Evolutionary conservation across 2,329 filamentous ascomycete genomes (phyloP), one percentile per base, ranked within the genome.

Genomic region (Monosporascus sp.): DNA sequence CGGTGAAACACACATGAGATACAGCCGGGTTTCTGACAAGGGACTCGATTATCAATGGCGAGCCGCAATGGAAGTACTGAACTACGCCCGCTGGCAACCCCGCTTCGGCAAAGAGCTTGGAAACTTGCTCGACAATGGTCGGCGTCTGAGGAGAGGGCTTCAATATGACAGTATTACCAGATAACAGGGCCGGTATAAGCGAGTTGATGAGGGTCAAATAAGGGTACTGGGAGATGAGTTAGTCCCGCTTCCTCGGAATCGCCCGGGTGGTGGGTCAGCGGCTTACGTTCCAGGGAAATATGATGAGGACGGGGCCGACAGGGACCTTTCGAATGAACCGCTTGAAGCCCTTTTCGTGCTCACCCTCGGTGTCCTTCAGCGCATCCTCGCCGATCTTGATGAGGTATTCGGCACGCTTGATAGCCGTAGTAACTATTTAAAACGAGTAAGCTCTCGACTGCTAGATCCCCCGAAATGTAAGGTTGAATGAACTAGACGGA

Each of bases 71-170:
- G 74, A 97, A 91, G 71, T 89, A 92, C 73, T 97, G 93, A 52
- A 97, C 82, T 52, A 97, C 91, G 56, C 91, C 87, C 45, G 85
- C 70, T 22, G 91, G 91, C 37, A 97, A 79, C 9, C 93, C 93
- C 19, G 91, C 91, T 65, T 91, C 84, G 44, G 75, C 70, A 69
- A 97, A 96, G 51, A 89, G 82, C 59, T 86, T 79, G 52, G 87
- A 75, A 20, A 96, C 82, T 56, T 91, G 90, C 76, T 97, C 93
- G 43, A 84, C 92, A 58, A 96, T 86, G 0, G 92, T 96, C 2
- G 93, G 93, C 1, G 93, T 97, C 72, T 97, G 93, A 9, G 93
- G 93, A 6, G 91, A 96, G 22, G 93, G 93, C 75, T 97, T 97
- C 53, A 97, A 75, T 55, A 97, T 94, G 54, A 97, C 89, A 4